Conservation (phyloP, 495 filamentous ascomycete genomes). For the Xylaria telfairii region DNA sequence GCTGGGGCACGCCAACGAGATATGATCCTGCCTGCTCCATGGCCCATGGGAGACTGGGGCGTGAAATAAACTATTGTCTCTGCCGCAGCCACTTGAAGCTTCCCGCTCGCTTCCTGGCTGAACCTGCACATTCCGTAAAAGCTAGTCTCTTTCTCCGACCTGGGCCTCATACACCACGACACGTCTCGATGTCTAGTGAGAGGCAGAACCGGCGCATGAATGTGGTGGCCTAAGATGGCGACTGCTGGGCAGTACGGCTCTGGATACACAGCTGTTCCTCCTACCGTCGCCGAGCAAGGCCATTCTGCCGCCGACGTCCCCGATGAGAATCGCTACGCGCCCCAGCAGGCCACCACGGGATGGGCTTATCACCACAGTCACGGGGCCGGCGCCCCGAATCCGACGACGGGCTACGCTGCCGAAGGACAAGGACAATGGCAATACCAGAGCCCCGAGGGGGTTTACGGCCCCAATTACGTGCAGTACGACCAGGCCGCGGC, state of each 20-base stretch:
- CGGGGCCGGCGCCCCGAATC: not conserved
- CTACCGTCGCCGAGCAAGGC: slow-evolving; percentile 3
- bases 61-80: slow-evolving; percentile 21
- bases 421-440: slow-evolving; percentile 16
- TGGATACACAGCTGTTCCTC: slow-evolving; percentile 19
- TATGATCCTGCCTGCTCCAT: slow-evolving; percentile 13
- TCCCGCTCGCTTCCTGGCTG: not conserved
- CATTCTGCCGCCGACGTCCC: not conserved
- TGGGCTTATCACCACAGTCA: not conserved
- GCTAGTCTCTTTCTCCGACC: not conserved
- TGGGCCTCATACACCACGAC: not conserved
- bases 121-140: not conserved
- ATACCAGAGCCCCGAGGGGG: slow-evolving; percentile 7
- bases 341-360: slow-evolving; percentile 4
- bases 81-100: slow-evolving; percentile 16
- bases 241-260: slow-evolving; percentile 25
- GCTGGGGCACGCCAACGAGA: slow-evolving; percentile 14
- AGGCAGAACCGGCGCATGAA: slow-evolving; percentile 16
- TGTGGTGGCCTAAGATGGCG: slow-evolving; percentile 25
- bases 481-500: slow-evolving; percentile 1
- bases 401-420: slow-evolving; percentile 1
- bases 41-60: not conserved
- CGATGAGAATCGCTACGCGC: slow-evolving; percentile 18
- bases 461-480: not conserved
- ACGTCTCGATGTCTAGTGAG: slow-evolving; percentile 14